A percentile compares a stretch with the other conserved stretches of the same genome.
These are phyloP conservation scores for Hypoxylon sp. DNA, from an alignment of 2,329 filamentous ascomycete species.

Conservation along the genomic window DNA sequence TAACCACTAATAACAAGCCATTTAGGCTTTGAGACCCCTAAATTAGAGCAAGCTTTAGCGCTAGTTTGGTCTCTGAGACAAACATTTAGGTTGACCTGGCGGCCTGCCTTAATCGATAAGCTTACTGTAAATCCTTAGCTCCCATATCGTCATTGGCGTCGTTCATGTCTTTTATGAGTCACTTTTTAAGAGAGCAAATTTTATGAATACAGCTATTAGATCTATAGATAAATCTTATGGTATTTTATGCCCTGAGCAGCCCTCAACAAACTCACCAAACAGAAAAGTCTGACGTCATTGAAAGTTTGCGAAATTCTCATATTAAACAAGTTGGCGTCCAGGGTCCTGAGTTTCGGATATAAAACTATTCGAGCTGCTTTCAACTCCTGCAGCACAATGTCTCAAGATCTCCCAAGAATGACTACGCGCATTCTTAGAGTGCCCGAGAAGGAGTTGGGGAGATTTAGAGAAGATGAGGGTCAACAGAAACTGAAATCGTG, in stretches of 20 bases:
- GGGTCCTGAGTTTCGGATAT: conserved; percentile 36
- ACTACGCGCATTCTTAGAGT: conserved; percentile 50
- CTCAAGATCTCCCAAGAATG: conserved; percentile 49
- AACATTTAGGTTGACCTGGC: neutral
- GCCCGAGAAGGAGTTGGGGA: conserved; percentile 45
- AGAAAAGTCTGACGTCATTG: neutral
- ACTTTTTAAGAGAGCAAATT: conserved; percentile 24
- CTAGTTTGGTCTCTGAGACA: neutral
- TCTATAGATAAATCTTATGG: neutral
- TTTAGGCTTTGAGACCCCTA: conserved; percentile 10
- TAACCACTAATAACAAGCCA: conserved; percentile 8
- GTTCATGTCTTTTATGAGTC: conserved; percentile 40
- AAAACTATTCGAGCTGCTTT: conserved; percentile 50
- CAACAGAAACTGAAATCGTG: conserved; percentile 49
- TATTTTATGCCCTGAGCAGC: neutral
- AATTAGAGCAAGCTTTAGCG: conserved; percentile 13
- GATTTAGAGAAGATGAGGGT: conserved; percentile 47
- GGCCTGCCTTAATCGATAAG: conserved; percentile 40
- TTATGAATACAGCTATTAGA: neutral
- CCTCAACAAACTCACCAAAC: too few species aligned
- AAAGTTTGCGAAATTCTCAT: conserved; percentile 3
- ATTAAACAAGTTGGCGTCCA: conserved; percentile 51
- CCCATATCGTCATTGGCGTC: conserved; percentile 32
- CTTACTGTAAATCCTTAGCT: conserved; percentile 32
- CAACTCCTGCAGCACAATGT: conserved; percentile 53